Conservation (phyloP, 345 rosid species). For the Murraya paniculata region DNA sequence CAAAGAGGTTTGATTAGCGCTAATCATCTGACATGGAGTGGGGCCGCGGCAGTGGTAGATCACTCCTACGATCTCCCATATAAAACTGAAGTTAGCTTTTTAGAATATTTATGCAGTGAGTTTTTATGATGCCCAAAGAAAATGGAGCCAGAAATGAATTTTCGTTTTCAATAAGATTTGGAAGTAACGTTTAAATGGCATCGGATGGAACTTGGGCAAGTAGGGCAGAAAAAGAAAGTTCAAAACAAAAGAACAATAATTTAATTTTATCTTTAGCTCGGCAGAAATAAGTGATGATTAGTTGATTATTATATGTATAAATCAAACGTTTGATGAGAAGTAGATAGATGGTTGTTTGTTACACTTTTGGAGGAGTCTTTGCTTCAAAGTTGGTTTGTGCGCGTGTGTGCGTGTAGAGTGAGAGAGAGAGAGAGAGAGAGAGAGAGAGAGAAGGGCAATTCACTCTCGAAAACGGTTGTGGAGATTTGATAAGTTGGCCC, state of each 20-base stretch:
- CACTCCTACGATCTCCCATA: neutral
- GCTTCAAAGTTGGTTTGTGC: slow-evolving; percentile 10
- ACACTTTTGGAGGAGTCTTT: neutral
- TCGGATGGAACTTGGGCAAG: too few species aligned
- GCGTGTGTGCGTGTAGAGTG: accelerated
- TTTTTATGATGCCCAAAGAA: too few species aligned
- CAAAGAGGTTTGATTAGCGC: neutral
- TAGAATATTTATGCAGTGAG: too few species aligned
- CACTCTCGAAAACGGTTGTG: neutral
- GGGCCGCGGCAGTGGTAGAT: neutral
- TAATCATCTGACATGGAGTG: neutral
- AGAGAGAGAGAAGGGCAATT: too few species aligned
- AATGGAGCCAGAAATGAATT: too few species aligned
- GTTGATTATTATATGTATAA: neutral
- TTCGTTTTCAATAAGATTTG: too few species aligned
- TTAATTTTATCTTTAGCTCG: neutral
- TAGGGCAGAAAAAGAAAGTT: neutral
- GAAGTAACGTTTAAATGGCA: too few species aligned
- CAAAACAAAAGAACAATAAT: too few species aligned
- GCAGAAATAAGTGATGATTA: neutral
- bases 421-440: too few species aligned
- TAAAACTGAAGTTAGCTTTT: neutral
- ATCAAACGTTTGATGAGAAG: neutral
- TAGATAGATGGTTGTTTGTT: neutral
- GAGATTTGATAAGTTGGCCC: neutral